Conservation (phyloP, 2,329 filamentous ascomycete species). For the Diplodia intermedia region DNA sequence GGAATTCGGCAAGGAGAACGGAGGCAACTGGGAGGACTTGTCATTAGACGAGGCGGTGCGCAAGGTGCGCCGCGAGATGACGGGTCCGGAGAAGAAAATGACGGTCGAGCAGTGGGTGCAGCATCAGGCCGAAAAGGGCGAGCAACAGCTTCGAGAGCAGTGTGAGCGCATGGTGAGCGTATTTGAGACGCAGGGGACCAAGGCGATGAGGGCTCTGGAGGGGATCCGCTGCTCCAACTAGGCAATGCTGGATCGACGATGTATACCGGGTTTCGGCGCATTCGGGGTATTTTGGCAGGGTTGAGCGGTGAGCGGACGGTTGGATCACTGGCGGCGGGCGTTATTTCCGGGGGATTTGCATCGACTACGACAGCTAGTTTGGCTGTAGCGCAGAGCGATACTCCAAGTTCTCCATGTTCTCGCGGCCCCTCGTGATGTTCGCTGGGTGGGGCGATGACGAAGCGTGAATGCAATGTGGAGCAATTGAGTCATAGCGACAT, state of each 20-base stretch:
- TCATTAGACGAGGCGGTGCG: slow-evolving; percentile 53
- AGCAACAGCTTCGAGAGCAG: slow-evolving; percentile 77
- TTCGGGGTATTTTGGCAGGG: slow-evolving; percentile 4
- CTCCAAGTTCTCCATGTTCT: slow-evolving; percentile 26
- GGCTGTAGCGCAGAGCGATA: slow-evolving; percentile 5
- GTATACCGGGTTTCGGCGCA: slow-evolving; percentile 6
- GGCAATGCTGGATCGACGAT: slow-evolving; percentile 18
- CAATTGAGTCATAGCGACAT: slow-evolving; percentile 33
- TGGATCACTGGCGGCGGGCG: slow-evolving; percentile 4
- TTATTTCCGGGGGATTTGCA: slow-evolving; percentile 12
- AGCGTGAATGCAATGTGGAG: slow-evolving; percentile 15
- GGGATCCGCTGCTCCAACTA: slow-evolving; percentile 60
- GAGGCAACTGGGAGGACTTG: slow-evolving; percentile 32
- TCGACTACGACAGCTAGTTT: background rate
- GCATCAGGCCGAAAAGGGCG: slow-evolving; percentile 78
- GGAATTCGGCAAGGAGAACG: slow-evolving; percentile 39
- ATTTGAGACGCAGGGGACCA: slow-evolving; percentile 83
- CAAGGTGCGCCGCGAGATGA: slow-evolving; percentile 66
- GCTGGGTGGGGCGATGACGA: slow-evolving; percentile 26
- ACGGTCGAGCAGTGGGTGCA: slow-evolving; percentile 92
- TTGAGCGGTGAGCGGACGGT: background rate
- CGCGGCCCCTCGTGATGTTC: slow-evolving; percentile 18
- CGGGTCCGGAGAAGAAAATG: slow-evolving; percentile 83
- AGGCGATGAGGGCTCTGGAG: slow-evolving; percentile 79
- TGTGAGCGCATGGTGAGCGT: slow-evolving; percentile 82